These are phyloP conservation scores for Trametes polyzona DNA, from an alignment of 1,284 basidiomycete genomes.

Conservation along the genomic window DNA sequence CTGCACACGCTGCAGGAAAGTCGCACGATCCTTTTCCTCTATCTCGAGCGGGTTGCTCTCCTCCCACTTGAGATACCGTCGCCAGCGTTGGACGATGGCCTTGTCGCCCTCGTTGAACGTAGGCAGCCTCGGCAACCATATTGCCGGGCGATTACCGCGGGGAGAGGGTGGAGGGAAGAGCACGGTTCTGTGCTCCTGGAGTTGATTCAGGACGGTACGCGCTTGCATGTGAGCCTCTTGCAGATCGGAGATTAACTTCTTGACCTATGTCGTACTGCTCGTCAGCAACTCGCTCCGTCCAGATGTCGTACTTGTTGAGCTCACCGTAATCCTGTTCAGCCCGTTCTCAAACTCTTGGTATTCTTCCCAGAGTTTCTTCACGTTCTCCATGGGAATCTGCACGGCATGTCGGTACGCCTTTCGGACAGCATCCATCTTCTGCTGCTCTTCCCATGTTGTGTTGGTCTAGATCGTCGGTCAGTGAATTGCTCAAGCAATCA, in stretches of 20 bases:
- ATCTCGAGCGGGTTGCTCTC: slow-evolving; percentile 93
- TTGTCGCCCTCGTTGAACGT: slow-evolving; percentile 78
- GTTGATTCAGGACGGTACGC: slow-evolving; percentile 83
- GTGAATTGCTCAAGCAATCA: not conserved
- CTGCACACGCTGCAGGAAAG: slow-evolving; percentile 73
- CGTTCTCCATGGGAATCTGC: slow-evolving; percentile 91
- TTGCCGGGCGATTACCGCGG: slow-evolving; percentile 44
- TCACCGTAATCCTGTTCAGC: slow-evolving; percentile 87
- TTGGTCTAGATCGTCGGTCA: slow-evolving; percentile 16
- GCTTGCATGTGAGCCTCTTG: slow-evolving; percentile 94
- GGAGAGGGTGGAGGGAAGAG: slow-evolving; percentile 62
- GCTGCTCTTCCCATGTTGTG: slow-evolving; percentile 93
- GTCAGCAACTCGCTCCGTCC: slow-evolving; percentile 6
- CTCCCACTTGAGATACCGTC: slow-evolving; percentile 94
- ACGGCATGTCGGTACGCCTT: slow-evolving; percentile 94
- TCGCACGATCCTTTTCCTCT: slow-evolving; percentile 80
- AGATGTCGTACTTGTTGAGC: not conserved
- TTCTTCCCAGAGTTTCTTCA: slow-evolving; percentile 94
- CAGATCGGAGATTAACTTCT: slow-evolving; percentile 89
- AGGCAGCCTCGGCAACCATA: slow-evolving; percentile 75
- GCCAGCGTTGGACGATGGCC: slow-evolving; percentile 83
- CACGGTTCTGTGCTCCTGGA: slow-evolving; percentile 72
- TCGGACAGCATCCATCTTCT: slow-evolving; percentile 92
- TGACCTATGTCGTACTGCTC: slow-evolving; percentile 56
- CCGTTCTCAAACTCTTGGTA: slow-evolving; percentile 93